Evolutionary conservation across 2,329 filamentous ascomycete genomes (phyloP).

Genomic region (Septoria petroselini): DNA sequence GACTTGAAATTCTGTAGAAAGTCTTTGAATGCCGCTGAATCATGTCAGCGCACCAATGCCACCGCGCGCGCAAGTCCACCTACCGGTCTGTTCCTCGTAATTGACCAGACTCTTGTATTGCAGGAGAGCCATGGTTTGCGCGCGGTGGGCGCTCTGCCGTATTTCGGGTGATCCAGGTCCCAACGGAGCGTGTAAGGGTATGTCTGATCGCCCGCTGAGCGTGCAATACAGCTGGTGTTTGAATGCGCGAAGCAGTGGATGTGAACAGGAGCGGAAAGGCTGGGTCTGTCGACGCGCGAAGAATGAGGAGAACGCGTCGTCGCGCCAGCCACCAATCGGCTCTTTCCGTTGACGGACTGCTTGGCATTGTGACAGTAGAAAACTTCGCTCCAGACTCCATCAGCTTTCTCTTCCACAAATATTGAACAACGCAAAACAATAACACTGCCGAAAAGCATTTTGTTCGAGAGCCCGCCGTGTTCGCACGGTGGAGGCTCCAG

Average conservation of each 20-base stretch:
- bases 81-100: conserved; percentile 82
- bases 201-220: no score
- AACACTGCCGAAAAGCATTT: conserved; percentile 43
- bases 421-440: conserved; percentile 40
- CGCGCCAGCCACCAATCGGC: neutral
- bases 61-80: conserved; percentile 15
- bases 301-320: no score
- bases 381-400: conserved; percentile 12
- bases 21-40: conserved; percentile 72
- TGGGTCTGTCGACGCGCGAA: no score
- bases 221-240: no score
- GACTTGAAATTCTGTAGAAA: conserved; percentile 89
- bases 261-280: no score
- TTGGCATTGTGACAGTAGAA: conserved; percentile 5
- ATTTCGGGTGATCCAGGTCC: neutral
- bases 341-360: conserved; percentile 1
- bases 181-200: neutral
- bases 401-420: conserved; percentile 25
- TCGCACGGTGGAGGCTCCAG: conserved; percentile 39
- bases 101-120: conserved; percentile 75
- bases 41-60: conserved; percentile 36
- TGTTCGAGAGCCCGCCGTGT: conserved; percentile 39
- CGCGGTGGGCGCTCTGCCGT: neutral
- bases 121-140: conserved; percentile 73
- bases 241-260: no score